These are phyloP conservation scores for Dictyostelium capitatum DNA, from an alignment of 78 protist species.

Conservation along the genomic window DNA sequence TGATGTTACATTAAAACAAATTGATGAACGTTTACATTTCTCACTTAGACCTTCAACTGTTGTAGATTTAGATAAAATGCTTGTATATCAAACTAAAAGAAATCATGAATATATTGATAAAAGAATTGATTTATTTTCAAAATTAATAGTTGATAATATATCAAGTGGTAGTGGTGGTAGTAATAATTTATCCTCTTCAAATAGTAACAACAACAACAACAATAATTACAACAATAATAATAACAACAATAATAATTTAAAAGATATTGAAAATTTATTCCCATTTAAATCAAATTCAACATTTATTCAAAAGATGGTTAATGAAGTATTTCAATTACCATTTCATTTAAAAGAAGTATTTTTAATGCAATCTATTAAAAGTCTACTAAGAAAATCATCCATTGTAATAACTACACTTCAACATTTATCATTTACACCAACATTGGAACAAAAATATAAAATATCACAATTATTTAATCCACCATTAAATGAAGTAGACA, in stretches of 20 bases:
- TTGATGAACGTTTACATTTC: constrained; percentile 35
- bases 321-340: constrained; percentile 56
- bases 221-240: too few relatives aligned
- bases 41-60: constrained; percentile 63
- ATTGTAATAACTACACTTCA: constrained; percentile 10
- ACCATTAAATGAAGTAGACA: constrained; percentile 31
- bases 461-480: background rate
- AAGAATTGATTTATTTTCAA: constrained; percentile 20
- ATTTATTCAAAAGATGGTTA: constrained; percentile 18
- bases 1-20: constrained; percentile 5
- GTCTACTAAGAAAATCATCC: constrained; percentile 32
- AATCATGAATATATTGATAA: constrained; percentile 21
- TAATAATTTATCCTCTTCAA: background rate
- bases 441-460: constrained; percentile 4
- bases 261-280: constrained; percentile 18
- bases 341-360: constrained; percentile 31
- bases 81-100: constrained; percentile 34
- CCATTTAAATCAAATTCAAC: constrained; percentile 25
- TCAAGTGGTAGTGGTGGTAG: background rate
- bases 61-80: constrained; percentile 34
- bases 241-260: background rate
- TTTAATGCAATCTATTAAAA: constrained; percentile 25
- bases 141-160: background rate
- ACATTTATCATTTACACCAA: constrained; percentile 5
- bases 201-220: too few relatives aligned